Evolutionary conservation across 331 rosid genomes (phyloP).

Genomic region (Quercus lobata): DNA sequence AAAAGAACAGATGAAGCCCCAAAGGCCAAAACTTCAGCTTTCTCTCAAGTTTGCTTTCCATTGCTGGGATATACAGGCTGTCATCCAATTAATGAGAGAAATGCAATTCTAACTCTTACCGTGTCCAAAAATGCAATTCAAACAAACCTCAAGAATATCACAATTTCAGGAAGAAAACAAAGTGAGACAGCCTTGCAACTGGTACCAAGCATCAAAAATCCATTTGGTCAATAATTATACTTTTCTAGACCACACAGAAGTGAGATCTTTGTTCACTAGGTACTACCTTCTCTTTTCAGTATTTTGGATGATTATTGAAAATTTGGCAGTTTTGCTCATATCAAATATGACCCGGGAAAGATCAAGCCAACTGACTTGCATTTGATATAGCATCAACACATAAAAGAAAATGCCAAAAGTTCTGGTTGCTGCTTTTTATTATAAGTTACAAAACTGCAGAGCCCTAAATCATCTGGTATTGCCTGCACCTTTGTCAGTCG

Average conservation of each 20-base stretch:
- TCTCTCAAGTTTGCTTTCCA: not conserved
- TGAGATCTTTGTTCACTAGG: too few species aligned
- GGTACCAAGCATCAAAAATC: too few species aligned
- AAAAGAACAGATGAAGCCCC: not conserved
- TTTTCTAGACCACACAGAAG: not conserved
- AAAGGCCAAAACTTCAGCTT: not conserved
- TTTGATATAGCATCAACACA: not conserved
- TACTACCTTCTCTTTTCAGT: not conserved
- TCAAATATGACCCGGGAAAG: not conserved
- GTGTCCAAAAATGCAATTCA: not conserved
- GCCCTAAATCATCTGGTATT: not conserved
- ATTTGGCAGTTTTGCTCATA: not conserved
- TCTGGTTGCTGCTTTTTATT: not conserved
- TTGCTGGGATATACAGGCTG: not conserved
- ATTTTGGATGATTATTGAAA: not conserved
- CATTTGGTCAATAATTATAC: not conserved
- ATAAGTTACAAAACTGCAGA: not conserved
- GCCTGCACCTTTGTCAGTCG: not conserved
- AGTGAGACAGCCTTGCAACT: too few species aligned
- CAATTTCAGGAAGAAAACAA: too few species aligned
- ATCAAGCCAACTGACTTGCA: not conserved
- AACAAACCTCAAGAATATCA: not conserved
- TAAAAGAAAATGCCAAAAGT: not conserved
- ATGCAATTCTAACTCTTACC: not conserved
- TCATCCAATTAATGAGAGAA: not conserved